Evolutionary conservation across 139 green algal genomes (phyloP).

Genomic region (Micractinium conductrix): DNA sequence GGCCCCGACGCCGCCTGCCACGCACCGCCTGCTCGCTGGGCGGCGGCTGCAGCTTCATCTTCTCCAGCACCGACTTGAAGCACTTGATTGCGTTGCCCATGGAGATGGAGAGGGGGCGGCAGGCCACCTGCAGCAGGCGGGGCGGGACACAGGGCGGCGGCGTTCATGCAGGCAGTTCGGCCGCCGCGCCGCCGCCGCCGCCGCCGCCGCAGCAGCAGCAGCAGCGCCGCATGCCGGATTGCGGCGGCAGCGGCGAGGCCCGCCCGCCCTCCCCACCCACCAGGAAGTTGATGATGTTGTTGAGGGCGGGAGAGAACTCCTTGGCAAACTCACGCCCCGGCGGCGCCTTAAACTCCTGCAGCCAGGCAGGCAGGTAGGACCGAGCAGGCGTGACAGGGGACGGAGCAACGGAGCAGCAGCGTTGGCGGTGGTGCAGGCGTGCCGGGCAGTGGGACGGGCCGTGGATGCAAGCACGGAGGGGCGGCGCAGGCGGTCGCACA

Average conservation of each 20-base stretch:
- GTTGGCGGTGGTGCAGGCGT: not conserved
- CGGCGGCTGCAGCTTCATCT: conserved; percentile 44
- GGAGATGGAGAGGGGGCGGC: conserved; percentile 82
- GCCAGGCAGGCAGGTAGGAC: not conserved
- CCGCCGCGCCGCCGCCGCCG: no score
- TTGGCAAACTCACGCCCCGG: conserved; percentile 70
- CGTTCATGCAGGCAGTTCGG: no score
- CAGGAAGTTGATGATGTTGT: conserved; percentile 87
- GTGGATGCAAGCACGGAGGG: no score
- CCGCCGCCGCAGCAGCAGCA: not conserved
- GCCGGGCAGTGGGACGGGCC: no score
- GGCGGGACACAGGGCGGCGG: no score
- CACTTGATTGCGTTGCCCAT: conserved; percentile 95
- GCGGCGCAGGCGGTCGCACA: no score
- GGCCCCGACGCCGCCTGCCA: no score
- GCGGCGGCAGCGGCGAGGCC: not conserved
- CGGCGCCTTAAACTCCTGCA: conserved; percentile 78
- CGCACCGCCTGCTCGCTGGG: conserved; percentile 44
- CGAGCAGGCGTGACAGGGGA: not conserved
- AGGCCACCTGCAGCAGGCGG: conserved; percentile 47
- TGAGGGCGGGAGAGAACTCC: conserved; percentile 83
- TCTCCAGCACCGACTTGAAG: conserved; percentile 77
- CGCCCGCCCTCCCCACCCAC: conserved; percentile 32
- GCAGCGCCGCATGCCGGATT: not conserved
- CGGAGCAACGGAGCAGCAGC: not conserved